Conservation (phyloP, 345 rosid species). For the Murraya paniculata region DNA sequence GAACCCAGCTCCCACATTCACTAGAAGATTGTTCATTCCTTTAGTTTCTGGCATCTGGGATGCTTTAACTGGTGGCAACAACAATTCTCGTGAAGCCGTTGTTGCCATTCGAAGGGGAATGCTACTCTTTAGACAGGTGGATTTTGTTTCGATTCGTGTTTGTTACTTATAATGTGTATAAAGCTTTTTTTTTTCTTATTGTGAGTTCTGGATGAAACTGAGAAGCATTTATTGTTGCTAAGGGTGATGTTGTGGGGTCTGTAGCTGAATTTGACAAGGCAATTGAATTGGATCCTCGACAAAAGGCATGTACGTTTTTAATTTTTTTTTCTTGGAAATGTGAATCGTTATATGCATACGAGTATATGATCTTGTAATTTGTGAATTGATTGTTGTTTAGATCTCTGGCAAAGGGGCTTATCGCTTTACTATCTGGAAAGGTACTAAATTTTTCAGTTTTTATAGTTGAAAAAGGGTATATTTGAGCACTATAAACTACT, state of each 20-base stretch:
- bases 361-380: background rate
- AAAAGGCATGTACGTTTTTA: conserved; percentile 72
- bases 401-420: conserved; percentile 59
- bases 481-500: background rate
- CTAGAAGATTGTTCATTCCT: conserved; percentile 66
- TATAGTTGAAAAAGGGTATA: background rate
- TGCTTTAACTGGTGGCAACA: conserved; percentile 68
- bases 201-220: background rate
- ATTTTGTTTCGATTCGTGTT: background rate
- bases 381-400: conserved; percentile 24
- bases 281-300: conserved; percentile 70
- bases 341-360: background rate
- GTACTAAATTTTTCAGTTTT: conserved; percentile 19
- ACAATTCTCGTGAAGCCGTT: conserved; percentile 60
- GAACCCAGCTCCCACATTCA: conserved; percentile 30
- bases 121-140: conserved; percentile 75
- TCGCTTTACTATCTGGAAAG: conserved; percentile 59
- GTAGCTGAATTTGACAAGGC: conserved; percentile 73
- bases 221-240: conserved; percentile 7
- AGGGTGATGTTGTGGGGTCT: conserved; percentile 89
- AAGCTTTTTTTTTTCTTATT: background rate
- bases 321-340: background rate
- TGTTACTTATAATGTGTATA: background rate
- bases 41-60: conserved; percentile 84
- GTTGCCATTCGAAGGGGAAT: conserved; percentile 67